Conservation (phyloP, 306 rosid species). For the Pachyrhizus erosus region DNA sequence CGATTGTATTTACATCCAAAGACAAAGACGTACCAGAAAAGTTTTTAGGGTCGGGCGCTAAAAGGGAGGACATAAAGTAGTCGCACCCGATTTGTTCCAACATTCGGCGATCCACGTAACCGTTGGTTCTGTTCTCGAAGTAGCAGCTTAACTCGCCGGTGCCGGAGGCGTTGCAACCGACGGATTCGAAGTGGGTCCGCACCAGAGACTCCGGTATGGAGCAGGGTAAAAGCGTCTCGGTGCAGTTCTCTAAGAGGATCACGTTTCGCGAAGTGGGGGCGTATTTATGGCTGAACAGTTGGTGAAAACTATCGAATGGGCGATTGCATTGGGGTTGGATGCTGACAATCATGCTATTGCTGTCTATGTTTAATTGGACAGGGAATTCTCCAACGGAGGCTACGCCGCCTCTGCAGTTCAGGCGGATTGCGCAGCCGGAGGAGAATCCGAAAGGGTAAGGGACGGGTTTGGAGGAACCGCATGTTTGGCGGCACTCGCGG, state of each 20-base stretch:
- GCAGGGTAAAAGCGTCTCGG: conserved; percentile 44
- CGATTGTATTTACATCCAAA: conserved; percentile 69
- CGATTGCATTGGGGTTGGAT: conserved; percentile 67
- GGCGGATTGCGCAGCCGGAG: conserved; percentile 67
- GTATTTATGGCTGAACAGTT: conserved; percentile 62
- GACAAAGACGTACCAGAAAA: conserved; percentile 48
- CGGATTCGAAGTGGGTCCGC: conserved; percentile 55
- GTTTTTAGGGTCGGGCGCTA: conserved; percentile 47
- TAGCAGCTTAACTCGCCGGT: conserved; percentile 68
- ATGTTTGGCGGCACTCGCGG: conserved; percentile 56
- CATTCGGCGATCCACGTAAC: conserved; percentile 43
- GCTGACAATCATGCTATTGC: conserved; percentile 57
- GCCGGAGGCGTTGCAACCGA: conserved; percentile 49
- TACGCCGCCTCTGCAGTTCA: conserved; percentile 55
- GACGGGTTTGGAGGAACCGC: conserved; percentile 44
- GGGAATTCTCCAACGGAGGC: conserved; percentile 66
- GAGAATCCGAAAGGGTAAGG: conserved; percentile 86
- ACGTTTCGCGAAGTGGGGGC: conserved; percentile 83
- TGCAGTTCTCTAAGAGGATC: conserved; percentile 66
- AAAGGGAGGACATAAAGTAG: conserved; percentile 67
- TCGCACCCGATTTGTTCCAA: conserved; percentile 46
- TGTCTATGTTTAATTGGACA: conserved; percentile 44
- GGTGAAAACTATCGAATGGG: conserved; percentile 40
- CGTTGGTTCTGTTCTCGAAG: conserved; percentile 31
- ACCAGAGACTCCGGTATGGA: conserved; percentile 62